Base-by-base conservation (phyloP, 352 stramenopile species). In the Phytophthora colocasiae region DNA sequence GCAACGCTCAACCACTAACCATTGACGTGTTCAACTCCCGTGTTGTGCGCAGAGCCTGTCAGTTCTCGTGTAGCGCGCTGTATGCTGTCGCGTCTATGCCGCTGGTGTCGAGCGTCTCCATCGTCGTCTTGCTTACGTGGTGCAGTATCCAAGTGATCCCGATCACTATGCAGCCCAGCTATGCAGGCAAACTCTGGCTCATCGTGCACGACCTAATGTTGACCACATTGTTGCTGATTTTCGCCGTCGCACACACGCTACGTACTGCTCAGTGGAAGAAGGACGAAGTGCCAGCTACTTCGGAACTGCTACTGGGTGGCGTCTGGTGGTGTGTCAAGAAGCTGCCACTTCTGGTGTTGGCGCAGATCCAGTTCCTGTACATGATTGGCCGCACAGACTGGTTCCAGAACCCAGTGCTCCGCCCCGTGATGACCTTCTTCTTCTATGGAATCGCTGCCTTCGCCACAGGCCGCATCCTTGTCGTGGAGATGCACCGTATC, bases 381-480 rank as follows among this genome's bases (percentile, higher is more conserved):
- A 68, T 83, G 45, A 62, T 89, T 14, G 82, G 80, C 0, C 81
- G 81, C 19, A 91, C 79, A 0, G 85, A 94, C 64, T 77, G 66
- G 73, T 90, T 94, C 55, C 72, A 78, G 71, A 91, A 94, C 70
- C 85, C 85, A 1, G 85, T 94, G 66, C 65, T 94, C 8, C 85
- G 85, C 34, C 85, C 85, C 34, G 71, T 89, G 6, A 81, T 90
- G 63, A 78, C 83, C n/a, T 85, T 87, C 60, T 54, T 68, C 64
- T 71, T 85, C 43, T 66, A 90, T 19, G 71, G 50, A 5, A 61
- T 70, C 9, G 45, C 87, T n/a, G 59, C 59, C 22, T 57, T 71
- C 3, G 54, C 85, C 22, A 77, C 86, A 58, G 67, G 83, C 48
- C 80, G 84, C 50, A 77, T 90, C 31, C 65, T 92, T 38, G 44